Conservation (phyloP, 106 monocot species). For the Allium cepa region DNA sequence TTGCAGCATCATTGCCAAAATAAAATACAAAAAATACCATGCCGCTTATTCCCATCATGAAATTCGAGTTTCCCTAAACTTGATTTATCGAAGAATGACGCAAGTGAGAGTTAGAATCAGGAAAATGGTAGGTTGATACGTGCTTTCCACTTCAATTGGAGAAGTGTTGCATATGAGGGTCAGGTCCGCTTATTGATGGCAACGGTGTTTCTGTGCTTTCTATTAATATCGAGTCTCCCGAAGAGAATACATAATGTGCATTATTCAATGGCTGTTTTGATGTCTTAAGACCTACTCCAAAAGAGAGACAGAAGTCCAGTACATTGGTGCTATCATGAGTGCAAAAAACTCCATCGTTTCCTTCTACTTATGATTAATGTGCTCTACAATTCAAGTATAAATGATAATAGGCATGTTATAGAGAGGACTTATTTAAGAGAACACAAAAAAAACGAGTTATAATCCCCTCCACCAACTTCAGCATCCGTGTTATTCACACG, state of each 20-base stretch:
- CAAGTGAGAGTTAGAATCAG: no score
- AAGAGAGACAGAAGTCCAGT: conserved; percentile 68
- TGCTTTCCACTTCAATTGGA: conserved; percentile 70
- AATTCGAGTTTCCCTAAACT: no score
- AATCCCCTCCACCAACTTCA: no score
- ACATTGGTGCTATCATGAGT: conserved; percentile 80
- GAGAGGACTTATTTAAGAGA: no score
- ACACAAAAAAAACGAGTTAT: background rate
- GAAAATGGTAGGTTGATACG: conserved; percentile 21
- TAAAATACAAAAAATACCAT: conserved; percentile 62
- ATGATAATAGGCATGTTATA: no score
- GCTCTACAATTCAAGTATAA: conserved; percentile 37
- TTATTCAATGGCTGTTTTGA: no score
- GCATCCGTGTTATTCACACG: no score
- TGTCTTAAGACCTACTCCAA: conserved; percentile 74
- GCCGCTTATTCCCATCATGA: no score
- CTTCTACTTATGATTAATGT: conserved; percentile 77
- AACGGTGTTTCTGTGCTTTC: no score
- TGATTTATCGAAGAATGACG: no score
- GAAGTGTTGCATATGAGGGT: conserved; percentile 44
- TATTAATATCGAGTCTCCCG: no score
- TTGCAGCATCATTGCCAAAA: conserved; percentile 43
- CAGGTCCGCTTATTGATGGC: conserved; percentile 20
- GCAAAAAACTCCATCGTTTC: conserved; percentile 90
- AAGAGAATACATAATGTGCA: no score